Evolutionary conservation across 768 basidiomycete genomes (phyloP), one percentile per base, ranked within the genome.

Genomic region (Tricholoma furcatifolium): DNA sequence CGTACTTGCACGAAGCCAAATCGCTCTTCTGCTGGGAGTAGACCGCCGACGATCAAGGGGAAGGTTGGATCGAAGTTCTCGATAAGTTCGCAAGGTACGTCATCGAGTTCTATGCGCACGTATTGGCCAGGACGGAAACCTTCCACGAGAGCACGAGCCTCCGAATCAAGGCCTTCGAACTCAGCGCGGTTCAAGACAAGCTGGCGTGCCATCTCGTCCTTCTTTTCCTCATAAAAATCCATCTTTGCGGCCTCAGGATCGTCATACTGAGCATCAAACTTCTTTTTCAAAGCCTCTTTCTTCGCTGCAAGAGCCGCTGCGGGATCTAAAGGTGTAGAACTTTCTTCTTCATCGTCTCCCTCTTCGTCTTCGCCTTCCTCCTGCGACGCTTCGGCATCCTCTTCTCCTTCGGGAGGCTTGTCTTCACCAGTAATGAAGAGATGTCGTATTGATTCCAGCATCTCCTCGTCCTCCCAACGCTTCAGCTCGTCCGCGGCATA

Each of bases 211-310:
- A 99, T 91, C 63, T 94, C 93, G 17, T 90, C 91, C 72, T 98
- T 99, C 68, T 89, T 86, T 64, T 88, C 84, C 44, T 87, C 83
- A 74, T 97, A 99, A 63, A 97, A 97, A 63, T 93, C 91, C 66
- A 83, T 70, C 61, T 90, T 88, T 51, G 84, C 71, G 50, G 80
- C 77, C 40, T 90, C 87, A 2, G 90, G 88, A 59, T 94, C 92
- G 66, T 97, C 93, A 68, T 98, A 98, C 69, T 96, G 89, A 61
- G 93, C 91, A 69, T 99, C 92, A 65, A 99, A 99, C 68, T 96
- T 95, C 59, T 86, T 84, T 70, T 97, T 97, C 54, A 98, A 80
- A 2, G 79, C 83, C 60, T 91, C 92, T 73, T 98, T 98, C 74
- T 96, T 98, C 27, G 81, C 78, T 8, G 88, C 83, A 32, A 98